Evolutionary conservation across 805 yeast species (phyloP).

Genomic region (Schwanniomyces yamadae): DNA sequence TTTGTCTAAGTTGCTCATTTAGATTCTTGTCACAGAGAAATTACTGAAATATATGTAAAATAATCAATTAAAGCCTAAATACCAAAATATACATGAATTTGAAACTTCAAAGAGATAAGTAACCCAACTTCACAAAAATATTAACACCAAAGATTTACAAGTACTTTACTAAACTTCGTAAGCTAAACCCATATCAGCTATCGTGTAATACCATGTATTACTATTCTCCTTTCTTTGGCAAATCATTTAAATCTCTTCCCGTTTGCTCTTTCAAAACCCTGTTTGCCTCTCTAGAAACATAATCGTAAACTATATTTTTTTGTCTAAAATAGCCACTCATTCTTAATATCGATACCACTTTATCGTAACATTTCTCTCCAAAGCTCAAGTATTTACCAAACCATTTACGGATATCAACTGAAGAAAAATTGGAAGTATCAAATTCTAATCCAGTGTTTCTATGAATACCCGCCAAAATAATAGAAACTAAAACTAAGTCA

Average conservation of each 20-base stretch:
- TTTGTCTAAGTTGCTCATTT: too few species aligned
- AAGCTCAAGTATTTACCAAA: conserved; percentile 52
- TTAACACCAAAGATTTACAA: too few species aligned
- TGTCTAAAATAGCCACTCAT: conserved; percentile 52
- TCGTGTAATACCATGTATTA: too few species aligned
- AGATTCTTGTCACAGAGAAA: too few species aligned
- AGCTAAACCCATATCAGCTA: too few species aligned
- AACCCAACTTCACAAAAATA: too few species aligned
- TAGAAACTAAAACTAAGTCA: conserved; percentile 75
- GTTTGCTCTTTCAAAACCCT: conserved; percentile 30
- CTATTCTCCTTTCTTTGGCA: too few species aligned
- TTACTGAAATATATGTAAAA: too few species aligned
- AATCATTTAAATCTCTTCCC: conserved; percentile 27
- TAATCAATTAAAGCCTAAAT: too few species aligned
- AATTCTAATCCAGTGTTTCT: conserved; percentile 74
- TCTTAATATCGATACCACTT: conserved; percentile 44
- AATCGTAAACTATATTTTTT: conserved; percentile 36
- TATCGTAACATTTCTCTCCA: conserved; percentile 62
- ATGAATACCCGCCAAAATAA: conserved; percentile 82
- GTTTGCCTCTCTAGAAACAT: conserved; percentile 30
- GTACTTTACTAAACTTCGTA: too few species aligned
- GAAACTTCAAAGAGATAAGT: too few species aligned
- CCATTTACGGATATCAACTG: conserved; percentile 45
- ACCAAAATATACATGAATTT: too few species aligned
- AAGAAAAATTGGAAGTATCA: conserved; percentile 50